phyloP scores from a whole-genome alignment of 345 rosid genomes.

The Aegle marmelos region DNA sequence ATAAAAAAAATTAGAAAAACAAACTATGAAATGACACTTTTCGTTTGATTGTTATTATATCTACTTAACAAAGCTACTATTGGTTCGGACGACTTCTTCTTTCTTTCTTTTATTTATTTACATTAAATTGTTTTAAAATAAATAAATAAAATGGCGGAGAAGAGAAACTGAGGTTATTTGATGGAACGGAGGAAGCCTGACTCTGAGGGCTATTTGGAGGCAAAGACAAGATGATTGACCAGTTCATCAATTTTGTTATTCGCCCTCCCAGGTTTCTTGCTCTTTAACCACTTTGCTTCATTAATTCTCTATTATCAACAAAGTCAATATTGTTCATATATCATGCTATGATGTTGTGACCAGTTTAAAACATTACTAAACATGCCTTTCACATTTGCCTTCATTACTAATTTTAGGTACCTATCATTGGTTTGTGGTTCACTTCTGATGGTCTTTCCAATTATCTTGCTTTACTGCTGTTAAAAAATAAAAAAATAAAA shows the following conservation, averaged over 20 bases:
- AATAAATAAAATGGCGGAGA: not conserved
- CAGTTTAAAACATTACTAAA: not conserved
- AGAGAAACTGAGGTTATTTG: slow-evolving; percentile 10
- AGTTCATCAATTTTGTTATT: slow-evolving; percentile 95
- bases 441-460: not conserved
- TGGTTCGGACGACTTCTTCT: not conserved
- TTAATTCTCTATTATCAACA: not conserved
- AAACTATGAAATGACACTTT: not conserved
- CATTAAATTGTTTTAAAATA: not conserved
- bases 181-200: slow-evolving; percentile 17
- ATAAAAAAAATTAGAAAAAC: not conserved
- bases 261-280: slow-evolving; percentile 87
- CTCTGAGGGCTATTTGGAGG: slow-evolving; percentile 17
- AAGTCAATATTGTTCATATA: not conserved
- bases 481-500: not conserved
- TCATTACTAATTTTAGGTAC: not conserved
- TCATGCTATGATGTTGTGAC: not conserved
- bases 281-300: not conserved
- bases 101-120: too few relatives aligned
- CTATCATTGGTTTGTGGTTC: not conserved
- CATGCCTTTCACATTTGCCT: not conserved
- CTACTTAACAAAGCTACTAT: not conserved
- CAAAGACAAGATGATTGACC: slow-evolving; percentile 62
- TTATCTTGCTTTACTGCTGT: not conserved
- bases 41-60: not conserved